Evolutionary conservation across 2,329 filamentous ascomycete genomes (phyloP).

Genomic region (Colletotrichum sp.): DNA sequence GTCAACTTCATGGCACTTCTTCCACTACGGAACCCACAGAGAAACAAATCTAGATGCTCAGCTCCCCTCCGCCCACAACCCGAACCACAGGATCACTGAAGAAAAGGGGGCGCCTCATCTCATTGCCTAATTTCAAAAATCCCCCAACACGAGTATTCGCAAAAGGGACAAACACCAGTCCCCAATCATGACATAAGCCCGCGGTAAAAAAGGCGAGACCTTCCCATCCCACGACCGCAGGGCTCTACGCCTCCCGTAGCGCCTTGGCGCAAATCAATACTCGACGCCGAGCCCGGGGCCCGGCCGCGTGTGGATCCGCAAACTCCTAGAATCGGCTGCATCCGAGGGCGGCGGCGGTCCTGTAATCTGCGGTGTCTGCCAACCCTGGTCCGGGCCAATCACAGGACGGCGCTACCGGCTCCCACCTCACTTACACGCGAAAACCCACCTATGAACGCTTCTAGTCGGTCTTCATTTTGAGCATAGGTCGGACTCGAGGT

Average conservation of each 20-base stretch:
- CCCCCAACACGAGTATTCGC: not conserved
- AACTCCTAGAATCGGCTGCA: not conserved
- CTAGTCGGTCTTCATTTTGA: not conserved
- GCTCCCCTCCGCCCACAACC: not conserved
- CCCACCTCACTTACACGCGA: not conserved
- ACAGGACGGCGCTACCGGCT: not conserved
- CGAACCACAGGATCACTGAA: fast-evolving
- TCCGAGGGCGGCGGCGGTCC: not conserved
- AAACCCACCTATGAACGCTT: not conserved
- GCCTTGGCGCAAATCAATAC: slow-evolving; percentile 3
- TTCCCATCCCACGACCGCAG: not conserved
- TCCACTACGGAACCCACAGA: too few relatives aligned
- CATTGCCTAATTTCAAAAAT: not conserved
- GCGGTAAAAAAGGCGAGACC: not conserved
- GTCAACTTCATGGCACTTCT: too few relatives aligned
- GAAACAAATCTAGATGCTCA: too few relatives aligned
- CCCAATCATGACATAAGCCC: not conserved
- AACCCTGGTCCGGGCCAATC: not conserved
- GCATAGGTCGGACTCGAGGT: not conserved
- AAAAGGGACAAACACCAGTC: not conserved
- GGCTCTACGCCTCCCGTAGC: not conserved
- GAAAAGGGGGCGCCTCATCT: not conserved
- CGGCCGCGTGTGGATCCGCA: not conserved
- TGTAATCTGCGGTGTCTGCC: not conserved
- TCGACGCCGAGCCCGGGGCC: not conserved